Evolutionary conservation across 75 land plant species (phyloP), one percentile per base, ranked within the genome.

Genomic region (Sequoiadendron giganteum): DNA sequence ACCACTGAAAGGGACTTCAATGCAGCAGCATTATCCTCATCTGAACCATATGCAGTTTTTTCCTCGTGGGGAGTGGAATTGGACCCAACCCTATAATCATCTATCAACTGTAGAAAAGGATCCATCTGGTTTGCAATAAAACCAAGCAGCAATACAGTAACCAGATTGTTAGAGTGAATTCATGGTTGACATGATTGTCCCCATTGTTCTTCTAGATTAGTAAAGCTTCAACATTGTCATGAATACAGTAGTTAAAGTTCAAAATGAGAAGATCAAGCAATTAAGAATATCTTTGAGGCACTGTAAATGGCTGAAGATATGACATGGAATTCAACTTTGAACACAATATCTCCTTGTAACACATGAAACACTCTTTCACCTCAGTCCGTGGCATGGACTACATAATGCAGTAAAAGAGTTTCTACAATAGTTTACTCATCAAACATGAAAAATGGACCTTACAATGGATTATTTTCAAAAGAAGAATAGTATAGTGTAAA

Each of bases 21-120:
- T 49, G 99, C 96, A 88, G 89, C 87, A 89, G 21, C 39, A 86
- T 98, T 94, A 92, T 97, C 99, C 61, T 94, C 94, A 73, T 88
- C 83, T 30, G 97, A 93, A 18, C 95, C 99, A 91, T 93, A 98
- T 32, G 52, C 87, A 77, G 18, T 88, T 54, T 39, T 28, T 1
- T 10, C 18, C 45, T 80, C 72, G 30, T 83, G 48, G 42, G 85
- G 18, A 85, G 87, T 85, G 3, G 85, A 55, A 32, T 87, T 87
- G 83, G 91, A 93, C 81, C 89, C 91, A 70, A 98, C 90, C 82
- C 91, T 95, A 88, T 77, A 61, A 85, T 96, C 99, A 49, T 94
- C 95, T 75, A 92, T 89, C 72, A 98, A 84, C 54, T 89, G 85
- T 56, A 98, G 88, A 91, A 92, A 98, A 40, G 99, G 99, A 92